Conservation (phyloP, 371 early-diverging fungal genomes). For the Thermomucor indicae-seudaticae region DNA sequence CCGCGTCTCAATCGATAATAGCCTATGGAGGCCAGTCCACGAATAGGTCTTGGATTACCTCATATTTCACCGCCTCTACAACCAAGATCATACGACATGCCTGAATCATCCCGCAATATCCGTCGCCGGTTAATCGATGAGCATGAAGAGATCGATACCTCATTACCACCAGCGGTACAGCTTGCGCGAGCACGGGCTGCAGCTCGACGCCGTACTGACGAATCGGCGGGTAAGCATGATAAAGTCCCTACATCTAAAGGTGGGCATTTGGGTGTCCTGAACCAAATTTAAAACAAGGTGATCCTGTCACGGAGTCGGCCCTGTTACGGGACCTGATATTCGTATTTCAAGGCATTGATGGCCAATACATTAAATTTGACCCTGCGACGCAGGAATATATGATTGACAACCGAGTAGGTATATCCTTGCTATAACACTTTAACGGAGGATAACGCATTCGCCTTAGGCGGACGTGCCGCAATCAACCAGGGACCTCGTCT, state of each 20-base stretch:
- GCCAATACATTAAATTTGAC: slow-evolving; percentile 73
- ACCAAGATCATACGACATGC: too few relatives aligned
- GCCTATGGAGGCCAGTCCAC: too few relatives aligned
- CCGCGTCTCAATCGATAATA: neutral
- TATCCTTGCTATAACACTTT: slow-evolving; percentile 8
- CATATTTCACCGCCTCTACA: too few relatives aligned
- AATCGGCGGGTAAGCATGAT: too few relatives aligned
- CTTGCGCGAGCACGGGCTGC: neutral
- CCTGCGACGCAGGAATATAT: slow-evolving; percentile 34
- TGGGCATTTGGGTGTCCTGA: too few relatives aligned
- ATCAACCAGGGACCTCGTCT: slow-evolving; percentile 56
- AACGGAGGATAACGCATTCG: slow-evolving; percentile 3
- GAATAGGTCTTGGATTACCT: too few relatives aligned
- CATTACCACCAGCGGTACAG: neutral
- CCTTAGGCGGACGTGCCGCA: slow-evolving; percentile 46
- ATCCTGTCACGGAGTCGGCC: slow-evolving; percentile 57
- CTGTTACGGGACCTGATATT: slow-evolving; percentile 85
- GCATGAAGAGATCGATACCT: too few relatives aligned
- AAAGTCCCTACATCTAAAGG: too few relatives aligned
- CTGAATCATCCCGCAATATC: too few relatives aligned
- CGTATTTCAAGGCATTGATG: slow-evolving; percentile 93
- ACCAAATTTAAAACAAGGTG: slow-evolving; percentile 1
- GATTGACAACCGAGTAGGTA: slow-evolving; percentile 45
- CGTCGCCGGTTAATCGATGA: too few relatives aligned
- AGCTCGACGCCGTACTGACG: too few relatives aligned